Evolutionary conservation across 257 asterid species (phyloP), one percentile per base, ranked within the genome.

Genomic region (Nicotiana sylvestris): DNA sequence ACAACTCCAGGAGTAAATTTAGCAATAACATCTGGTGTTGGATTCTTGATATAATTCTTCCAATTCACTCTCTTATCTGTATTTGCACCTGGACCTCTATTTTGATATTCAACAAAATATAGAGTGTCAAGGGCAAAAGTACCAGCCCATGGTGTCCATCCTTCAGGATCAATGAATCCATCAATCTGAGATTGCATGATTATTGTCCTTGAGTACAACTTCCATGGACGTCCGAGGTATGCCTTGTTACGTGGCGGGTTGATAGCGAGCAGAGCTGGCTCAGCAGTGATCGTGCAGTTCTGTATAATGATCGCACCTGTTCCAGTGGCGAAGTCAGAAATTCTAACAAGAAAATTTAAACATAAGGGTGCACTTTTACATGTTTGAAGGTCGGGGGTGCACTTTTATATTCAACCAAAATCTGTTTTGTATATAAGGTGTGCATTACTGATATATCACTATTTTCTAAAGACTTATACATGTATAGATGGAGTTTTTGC

Each of bases 161-260:
- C 89, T 27, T 62, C 82, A 2, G 89, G 87, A 8, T 13, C 79
- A 72, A 87, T 84, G 80, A 77, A 49, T 4, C 70, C 66, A 35
- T 87, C 89, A 53, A 84, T 87, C 55, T 16, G 16, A 9, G 86
- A 46, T 32, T 87, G 82, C 87, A 87, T 87, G 32, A 87, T 12
- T 10, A 87, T 65, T 13, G 87, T 82, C 77, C 87, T 84, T 18
- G 89, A 87, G 33, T 12, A 82, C n/a, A 78, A 35, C 66, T 84
- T 84, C 81, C 81, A 66, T 12, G 89, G 87, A 9, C 86, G 82
- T 66, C 86, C 87, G 0, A 87, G 83, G 66, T 33, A 87, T 0
- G 85, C 82, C 70, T 66, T 57, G 25, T 61, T 27, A 21, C 6
- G 37, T 25, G 79, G 51, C 3, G 86, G 86, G 3, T 79, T 65